Percentiles rank a stretch among this genome's conserved stretches.
Conservation (phyloP, 257 asterid genomes). For the Mentha longifolia region DNA sequence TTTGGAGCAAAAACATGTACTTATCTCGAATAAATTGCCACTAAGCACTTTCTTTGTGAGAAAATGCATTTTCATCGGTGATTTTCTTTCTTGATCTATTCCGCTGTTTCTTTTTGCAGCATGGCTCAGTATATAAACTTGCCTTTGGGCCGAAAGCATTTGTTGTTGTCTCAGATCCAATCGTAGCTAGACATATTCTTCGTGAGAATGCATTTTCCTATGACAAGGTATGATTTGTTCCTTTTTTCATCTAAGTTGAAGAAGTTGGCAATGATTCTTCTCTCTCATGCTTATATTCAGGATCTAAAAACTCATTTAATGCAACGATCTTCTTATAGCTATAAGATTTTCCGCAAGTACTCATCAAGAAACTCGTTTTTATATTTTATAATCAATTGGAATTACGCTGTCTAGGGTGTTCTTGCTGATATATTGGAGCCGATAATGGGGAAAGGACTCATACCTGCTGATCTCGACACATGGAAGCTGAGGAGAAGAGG, state of each 20-base stretch:
- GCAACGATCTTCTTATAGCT: not conserved
- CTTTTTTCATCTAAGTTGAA: not conserved
- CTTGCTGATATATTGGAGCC: constrained; percentile 99
- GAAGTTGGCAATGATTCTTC: not conserved
- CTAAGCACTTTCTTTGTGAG: constrained; percentile 74
- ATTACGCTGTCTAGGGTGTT: constrained; percentile 68
- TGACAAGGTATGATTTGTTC: constrained; percentile 70
- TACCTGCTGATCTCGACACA: constrained; percentile 96
- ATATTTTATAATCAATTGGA: constrained; percentile 17
- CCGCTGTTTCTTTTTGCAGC: constrained; percentile 56
- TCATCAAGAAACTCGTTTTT: constrained; percentile 7
- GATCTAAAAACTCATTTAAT: not conserved
- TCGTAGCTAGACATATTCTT: constrained; percentile 86
- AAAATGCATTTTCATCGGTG: constrained; percentile 57
- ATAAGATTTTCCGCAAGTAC: not conserved
- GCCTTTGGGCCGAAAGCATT: constrained; percentile 99
- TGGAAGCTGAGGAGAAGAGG: constrained; percentile 99
- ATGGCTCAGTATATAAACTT: constrained; percentile 92
- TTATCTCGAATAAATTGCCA: constrained; percentile 65
- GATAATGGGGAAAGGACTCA: constrained; percentile 97
- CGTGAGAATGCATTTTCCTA: constrained; percentile 94
- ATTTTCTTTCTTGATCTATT: constrained; percentile 30
- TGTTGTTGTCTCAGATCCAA: constrained; percentile 94
- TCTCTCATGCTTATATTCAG: not conserved
- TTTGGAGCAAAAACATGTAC: no score